Evolutionary conservation across 2,329 filamentous ascomycete genomes (phyloP).

Genomic region (Cordyceps farinosa): DNA sequence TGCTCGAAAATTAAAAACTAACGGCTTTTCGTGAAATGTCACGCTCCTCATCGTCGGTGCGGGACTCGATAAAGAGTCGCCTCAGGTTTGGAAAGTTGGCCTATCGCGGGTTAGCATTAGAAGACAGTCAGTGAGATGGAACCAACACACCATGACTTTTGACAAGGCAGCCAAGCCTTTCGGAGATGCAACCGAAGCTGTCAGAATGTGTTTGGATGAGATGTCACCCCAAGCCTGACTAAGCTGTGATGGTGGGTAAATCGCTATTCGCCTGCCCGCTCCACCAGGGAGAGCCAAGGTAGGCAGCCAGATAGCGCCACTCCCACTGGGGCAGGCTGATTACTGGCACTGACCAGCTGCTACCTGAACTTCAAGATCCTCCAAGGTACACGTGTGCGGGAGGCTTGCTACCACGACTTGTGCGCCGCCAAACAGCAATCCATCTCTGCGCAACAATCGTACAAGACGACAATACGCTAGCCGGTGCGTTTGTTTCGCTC

Average conservation of each 20-base stretch:
- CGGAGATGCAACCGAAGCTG: background rate
- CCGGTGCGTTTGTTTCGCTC: background rate
- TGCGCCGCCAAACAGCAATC: background rate
- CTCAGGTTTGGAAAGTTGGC: constrained; percentile 90
- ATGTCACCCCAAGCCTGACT: constrained; percentile 12
- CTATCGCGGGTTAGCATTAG: constrained; percentile 31
- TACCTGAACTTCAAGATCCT: constrained; percentile 10
- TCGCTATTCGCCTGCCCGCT: background rate
- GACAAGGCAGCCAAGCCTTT: constrained; percentile 5
- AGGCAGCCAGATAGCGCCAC: constrained; percentile 13
- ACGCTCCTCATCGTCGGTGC: constrained; percentile 90
- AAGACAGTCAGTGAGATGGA: background rate
- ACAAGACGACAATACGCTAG: background rate
- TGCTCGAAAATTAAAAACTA: constrained; percentile 32
- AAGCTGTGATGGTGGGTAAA: constrained; percentile 7
- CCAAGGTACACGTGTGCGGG: constrained; percentile 16
- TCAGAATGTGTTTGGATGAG: constrained; percentile 1
- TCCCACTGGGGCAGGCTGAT: background rate
- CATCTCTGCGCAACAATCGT: background rate
- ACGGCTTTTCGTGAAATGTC: constrained; percentile 92
- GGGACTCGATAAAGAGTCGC: constrained; percentile 89
- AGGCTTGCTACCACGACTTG: constrained; percentile 9
- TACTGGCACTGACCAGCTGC: constrained; percentile 4
- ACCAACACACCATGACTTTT: background rate
- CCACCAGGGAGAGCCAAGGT: constrained; percentile 8